Percentiles rank a stretch among this genome's conserved stretches.
These are phyloP conservation scores for Penicillium sp. DNA, from an alignment of 2,329 filamentous ascomycete genomes.

Conservation along the genomic window DNA sequence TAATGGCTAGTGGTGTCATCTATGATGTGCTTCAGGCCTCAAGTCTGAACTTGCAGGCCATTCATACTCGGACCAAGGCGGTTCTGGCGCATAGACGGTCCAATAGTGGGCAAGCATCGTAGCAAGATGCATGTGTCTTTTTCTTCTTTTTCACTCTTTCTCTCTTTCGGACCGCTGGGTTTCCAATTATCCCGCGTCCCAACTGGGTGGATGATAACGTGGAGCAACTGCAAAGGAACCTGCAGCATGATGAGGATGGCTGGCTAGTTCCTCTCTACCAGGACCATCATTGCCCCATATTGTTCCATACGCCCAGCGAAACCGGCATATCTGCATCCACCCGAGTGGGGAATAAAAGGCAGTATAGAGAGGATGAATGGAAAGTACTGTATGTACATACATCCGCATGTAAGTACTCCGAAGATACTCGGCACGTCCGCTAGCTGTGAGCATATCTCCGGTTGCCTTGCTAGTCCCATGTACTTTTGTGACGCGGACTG, in stretches of 20 bases:
- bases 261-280: conserved; percentile 8
- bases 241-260: conserved; percentile 11
- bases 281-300: conserved; percentile 6
- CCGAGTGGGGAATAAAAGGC: not conserved
- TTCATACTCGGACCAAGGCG: too few relatives aligned
- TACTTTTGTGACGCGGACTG: too few relatives aligned
- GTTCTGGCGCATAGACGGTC: conserved; percentile 1
- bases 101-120: conserved; percentile 1
- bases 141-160: too few relatives aligned
- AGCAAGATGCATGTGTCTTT: too few relatives aligned
- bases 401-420: too few relatives aligned
- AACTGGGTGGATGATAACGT: conserved; percentile 10
- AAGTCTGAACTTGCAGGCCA: too few relatives aligned
- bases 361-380: too few relatives aligned
- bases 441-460: too few relatives aligned
- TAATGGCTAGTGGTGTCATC: not conserved
- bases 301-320: not conserved
- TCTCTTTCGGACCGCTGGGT: too few relatives aligned
- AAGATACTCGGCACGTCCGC: too few relatives aligned
- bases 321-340: conserved; percentile 3
- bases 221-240: conserved; percentile 8
- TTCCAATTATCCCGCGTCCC: conserved; percentile 6
- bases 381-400: too few relatives aligned
- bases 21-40: not conserved
- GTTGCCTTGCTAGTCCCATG: too few relatives aligned